phyloP scores from a whole-genome alignment of 2,329 filamentous ascomycete species.

The Blumeria graminis region DNA sequence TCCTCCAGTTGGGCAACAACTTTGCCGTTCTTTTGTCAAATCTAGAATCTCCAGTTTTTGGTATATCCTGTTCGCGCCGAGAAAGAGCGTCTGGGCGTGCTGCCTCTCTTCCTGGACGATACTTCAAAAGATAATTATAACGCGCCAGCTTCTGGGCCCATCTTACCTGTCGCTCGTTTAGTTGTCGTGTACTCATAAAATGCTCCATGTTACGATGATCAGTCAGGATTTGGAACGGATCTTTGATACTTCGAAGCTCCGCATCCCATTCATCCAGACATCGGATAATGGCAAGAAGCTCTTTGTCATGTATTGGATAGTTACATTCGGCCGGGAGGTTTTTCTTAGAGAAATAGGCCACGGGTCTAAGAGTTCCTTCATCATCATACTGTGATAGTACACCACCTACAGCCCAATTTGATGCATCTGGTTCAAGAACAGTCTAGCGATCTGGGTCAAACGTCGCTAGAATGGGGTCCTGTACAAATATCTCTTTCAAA shows the following conservation, averaged over 20 bases:
- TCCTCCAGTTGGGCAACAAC: neutral
- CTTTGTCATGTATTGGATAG: neutral
- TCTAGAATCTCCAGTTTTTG: neutral
- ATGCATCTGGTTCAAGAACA: neutral
- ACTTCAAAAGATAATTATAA: neutral
- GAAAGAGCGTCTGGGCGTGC: neutral
- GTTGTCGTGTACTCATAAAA: neutral
- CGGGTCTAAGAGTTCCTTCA: neutral
- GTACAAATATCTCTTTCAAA: neutral
- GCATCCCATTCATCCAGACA: neutral
- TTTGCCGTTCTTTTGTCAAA: neutral
- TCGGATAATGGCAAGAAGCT: neutral
- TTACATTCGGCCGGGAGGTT: neutral
- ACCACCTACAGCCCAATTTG: neutral
- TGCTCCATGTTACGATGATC: neutral
- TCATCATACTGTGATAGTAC: neutral
- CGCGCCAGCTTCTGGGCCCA: neutral
- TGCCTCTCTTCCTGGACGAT: neutral
- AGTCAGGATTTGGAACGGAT: neutral
- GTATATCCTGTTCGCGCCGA: neutral
- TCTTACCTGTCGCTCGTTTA: neutral
- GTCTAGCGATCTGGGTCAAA: neutral
- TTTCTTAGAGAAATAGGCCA: neutral
- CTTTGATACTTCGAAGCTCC: neutral
- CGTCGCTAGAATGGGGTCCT: neutral